Percentiles rank a stretch among this genome's conserved stretches.
Conservation (phyloP, 257 asterid genomes). For the Ocimum tenuiflorum region DNA sequence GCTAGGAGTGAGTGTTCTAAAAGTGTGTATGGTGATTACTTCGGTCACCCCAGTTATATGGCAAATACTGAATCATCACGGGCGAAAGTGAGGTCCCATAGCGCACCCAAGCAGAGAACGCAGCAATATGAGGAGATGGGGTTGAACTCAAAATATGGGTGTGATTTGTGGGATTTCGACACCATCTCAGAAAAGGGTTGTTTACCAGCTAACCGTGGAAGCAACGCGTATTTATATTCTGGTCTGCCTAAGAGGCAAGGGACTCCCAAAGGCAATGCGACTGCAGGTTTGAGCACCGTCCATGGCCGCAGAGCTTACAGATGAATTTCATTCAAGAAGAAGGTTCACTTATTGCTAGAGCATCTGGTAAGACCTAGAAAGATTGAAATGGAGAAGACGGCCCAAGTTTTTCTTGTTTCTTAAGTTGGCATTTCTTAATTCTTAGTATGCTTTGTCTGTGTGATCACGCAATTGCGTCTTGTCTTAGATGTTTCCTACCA, state of each 20-base stretch:
- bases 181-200: constrained; percentile 54
- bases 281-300: constrained; percentile 19
- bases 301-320: constrained; percentile 26
- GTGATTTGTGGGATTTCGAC: constrained; percentile 50
- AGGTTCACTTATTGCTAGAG: background rate
- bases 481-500: background rate
- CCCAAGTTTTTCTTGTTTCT: constrained; percentile 14
- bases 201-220: constrained; percentile 23
- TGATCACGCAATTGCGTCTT: too few relatives aligned
- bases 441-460: too few relatives aligned
- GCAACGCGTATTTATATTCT: constrained; percentile 25
- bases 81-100: constrained; percentile 81
- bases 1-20: constrained; percentile 59
- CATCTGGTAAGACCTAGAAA: background rate
- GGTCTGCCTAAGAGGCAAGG: constrained; percentile 32
- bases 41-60: constrained; percentile 75
- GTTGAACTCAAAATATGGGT: background rate
- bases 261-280: constrained; percentile 18
- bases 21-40: constrained; percentile 52
- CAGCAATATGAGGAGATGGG: constrained; percentile 53
- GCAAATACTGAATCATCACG: constrained; percentile 67
- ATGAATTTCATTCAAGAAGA: background rate
- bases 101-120: constrained; percentile 86
- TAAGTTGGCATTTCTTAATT: too few relatives aligned
- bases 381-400: background rate